A percentile compares a stretch with the other conserved stretches of the same genome.
Evolutionary conservation across 768 basidiomycete genomes (phyloP).

Genomic region (Hemileccinum rubropunctum): DNA sequence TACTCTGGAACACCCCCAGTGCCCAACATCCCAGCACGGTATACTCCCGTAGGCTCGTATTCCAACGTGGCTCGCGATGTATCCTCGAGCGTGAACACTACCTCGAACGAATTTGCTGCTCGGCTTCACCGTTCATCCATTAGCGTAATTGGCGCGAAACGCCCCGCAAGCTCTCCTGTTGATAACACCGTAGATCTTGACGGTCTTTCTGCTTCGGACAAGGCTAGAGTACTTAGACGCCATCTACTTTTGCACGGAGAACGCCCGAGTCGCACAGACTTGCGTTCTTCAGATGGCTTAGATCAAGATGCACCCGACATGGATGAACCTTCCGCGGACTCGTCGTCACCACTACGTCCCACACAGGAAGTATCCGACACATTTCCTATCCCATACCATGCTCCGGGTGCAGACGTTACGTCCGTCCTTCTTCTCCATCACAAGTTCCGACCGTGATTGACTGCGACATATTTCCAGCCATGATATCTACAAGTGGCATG

Average conservation of each 20-base stretch:
- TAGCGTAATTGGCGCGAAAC: slow-evolving; percentile 39
- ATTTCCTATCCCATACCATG: slow-evolving; percentile 87
- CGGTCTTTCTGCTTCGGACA: slow-evolving; percentile 76
- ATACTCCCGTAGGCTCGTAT: slow-evolving; percentile 36
- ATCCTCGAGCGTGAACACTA: slow-evolving; percentile 1
- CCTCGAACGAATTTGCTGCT: slow-evolving; percentile 13
- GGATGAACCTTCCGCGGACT: slow-evolving; percentile 21
- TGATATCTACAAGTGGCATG: slow-evolving; percentile 94
- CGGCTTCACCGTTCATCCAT: slow-evolving; percentile 25
- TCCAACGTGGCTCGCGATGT: slow-evolving; percentile 9
- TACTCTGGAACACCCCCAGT: slow-evolving; percentile 56
- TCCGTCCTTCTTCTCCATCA: slow-evolving; percentile 46
- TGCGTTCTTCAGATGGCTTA: slow-evolving; percentile 21
- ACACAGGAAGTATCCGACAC: slow-evolving; percentile 54
- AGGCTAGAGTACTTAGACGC: slow-evolving; percentile 71
- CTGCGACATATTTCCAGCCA: slow-evolving; percentile 47
- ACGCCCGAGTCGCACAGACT: slow-evolving; percentile 28
- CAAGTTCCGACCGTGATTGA: slow-evolving; percentile 15
- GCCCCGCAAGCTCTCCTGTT: slow-evolving; percentile 31
- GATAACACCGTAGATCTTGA: slow-evolving; percentile 45
- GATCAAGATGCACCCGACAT: slow-evolving; percentile 19
- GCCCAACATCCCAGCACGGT: slow-evolving; percentile 53
- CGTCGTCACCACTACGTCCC: slow-evolving; percentile 27
- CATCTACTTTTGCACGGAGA: slow-evolving; percentile 81
- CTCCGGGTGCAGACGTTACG: slow-evolving; percentile 90